Conservation (phyloP, 2,329 filamentous ascomycete species). For the Emergomyces orientalis region DNA sequence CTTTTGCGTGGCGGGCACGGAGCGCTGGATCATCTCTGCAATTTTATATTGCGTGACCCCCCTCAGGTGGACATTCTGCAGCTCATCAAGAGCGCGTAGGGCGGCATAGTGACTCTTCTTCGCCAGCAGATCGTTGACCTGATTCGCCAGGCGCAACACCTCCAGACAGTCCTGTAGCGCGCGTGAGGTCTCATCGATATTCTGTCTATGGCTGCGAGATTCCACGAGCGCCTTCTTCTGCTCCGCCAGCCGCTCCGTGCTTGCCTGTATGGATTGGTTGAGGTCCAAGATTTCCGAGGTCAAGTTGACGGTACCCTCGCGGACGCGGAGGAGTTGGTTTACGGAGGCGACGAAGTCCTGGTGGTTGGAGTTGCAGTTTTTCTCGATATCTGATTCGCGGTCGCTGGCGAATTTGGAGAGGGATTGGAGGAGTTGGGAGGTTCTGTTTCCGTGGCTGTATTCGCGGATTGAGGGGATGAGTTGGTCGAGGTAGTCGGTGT, state of each 20-base stretch:
- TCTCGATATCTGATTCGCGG: constrained; percentile 84
- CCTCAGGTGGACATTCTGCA: constrained; percentile 92
- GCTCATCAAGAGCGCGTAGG: constrained; percentile 82
- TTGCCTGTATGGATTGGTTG: constrained; percentile 89
- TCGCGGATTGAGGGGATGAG: constrained; percentile 90
- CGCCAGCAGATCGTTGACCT: constrained; percentile 81
- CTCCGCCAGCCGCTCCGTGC: constrained; percentile 84
- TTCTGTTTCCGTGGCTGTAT: constrained; percentile 66
- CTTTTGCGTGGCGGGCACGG: constrained; percentile 83
- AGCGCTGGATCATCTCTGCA: constrained; percentile 90
- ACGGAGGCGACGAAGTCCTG: constrained; percentile 93
- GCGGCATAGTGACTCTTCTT: constrained; percentile 96
- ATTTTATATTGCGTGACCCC: constrained; percentile 92
- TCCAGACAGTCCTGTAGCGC: constrained; percentile 85
- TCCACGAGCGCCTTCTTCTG: constrained; percentile 94
- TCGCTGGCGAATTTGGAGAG: constrained; percentile 74
- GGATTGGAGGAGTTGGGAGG: constrained; percentile 64
- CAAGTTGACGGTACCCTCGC: constrained; percentile 78
- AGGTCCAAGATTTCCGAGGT: constrained; percentile 86
- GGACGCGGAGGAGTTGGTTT: constrained; percentile 83
- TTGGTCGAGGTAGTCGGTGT: constrained; percentile 90
- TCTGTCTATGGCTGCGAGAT: constrained; percentile 82
- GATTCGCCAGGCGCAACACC: constrained; percentile 84
- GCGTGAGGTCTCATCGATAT: constrained; percentile 85
- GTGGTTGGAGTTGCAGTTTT: constrained; percentile 88